Evolutionary conservation across 495 filamentous ascomycete genomes (phyloP).

Genomic region (Trichodelitschia bisporula): DNA sequence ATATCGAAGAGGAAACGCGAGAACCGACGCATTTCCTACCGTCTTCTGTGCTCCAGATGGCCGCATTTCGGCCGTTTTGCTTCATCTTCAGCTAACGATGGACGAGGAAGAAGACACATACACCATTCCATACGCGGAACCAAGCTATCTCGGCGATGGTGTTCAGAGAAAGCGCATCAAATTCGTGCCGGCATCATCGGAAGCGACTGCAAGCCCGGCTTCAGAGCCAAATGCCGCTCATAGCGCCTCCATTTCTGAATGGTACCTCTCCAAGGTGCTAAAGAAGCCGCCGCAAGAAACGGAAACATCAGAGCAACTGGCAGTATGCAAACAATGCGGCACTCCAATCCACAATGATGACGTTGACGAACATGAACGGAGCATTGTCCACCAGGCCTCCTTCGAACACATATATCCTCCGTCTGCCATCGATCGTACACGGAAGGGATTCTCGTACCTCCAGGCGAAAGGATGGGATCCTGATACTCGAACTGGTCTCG

Average conservation of each 20-base stretch:
- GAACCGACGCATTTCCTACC: too few relatives aligned
- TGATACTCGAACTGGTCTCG: slow-evolving; percentile 50
- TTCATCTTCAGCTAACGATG: too few relatives aligned
- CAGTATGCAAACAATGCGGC: too few relatives aligned
- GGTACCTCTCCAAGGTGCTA: slow-evolving; percentile 51
- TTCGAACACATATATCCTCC: slow-evolving; percentile 64
- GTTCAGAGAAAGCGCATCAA: slow-evolving; percentile 52
- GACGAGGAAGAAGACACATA: slow-evolving; percentile 37
- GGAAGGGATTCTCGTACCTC: slow-evolving; percentile 52
- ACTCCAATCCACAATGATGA: slow-evolving; percentile 1
- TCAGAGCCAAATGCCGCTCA: slow-evolving; percentile 6
- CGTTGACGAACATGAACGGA: slow-evolving; percentile 32
- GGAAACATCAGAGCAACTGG: slow-evolving; percentile 1
- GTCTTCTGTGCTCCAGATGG: too few relatives aligned
- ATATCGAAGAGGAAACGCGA: too few relatives aligned
- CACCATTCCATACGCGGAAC: slow-evolving; percentile 41
- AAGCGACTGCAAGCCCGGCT: slow-evolving; percentile 19
- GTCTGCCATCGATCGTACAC: slow-evolving; percentile 54
- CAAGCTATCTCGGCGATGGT: slow-evolving; percentile 57
- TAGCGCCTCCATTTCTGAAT: slow-evolving; percentile 25
- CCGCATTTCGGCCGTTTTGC: too few relatives aligned
- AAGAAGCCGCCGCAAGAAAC: slow-evolving; percentile 6
- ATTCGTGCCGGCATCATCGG: slow-evolving; percentile 41
- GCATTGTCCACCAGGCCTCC: slow-evolving; percentile 61
- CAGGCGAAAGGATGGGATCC: slow-evolving; percentile 71